Base-by-base conservation (phyloP, 2,329 filamentous ascomycete species). In the Fusarium oxysporum region DNA sequence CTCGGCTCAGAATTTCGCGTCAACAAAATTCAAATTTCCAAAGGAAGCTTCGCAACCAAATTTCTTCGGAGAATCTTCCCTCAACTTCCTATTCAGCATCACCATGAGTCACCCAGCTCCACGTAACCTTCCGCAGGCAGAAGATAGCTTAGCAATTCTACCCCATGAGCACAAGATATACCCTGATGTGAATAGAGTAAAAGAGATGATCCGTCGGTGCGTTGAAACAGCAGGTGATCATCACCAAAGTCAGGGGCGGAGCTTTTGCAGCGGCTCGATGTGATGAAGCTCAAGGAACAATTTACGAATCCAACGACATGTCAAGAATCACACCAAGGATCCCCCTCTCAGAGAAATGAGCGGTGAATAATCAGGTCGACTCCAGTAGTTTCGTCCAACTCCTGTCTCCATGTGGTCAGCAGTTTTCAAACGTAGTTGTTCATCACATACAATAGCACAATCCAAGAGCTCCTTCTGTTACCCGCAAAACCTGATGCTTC, bases 361-460 rank as follows among this genome's bases (percentile, higher is more conserved):
- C n/a, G 23, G 19, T 64, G 48, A 45, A 28, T 38, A 40, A 51
- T 21, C 17, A 13, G 32, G 2, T 10, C 16, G 3, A 8, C 17
- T 25, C 28, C 23, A 3, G 40, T n/a, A 4, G 11, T 38, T 30
- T 25, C 21, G 9, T 45, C 19, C 9, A 10, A 3, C 25, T 10
- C 19, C 21, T 48, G 25, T 17, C 19, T 10, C 9, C 10, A 21
- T 28, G 28, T n/a, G 9, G 4, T 10, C 44, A 45, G 8, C 40
- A 32, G 13, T 68, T 63, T 69, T 69, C 65, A 57, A 68, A 57
- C 17, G 13, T 8, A 43, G 30, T 45, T 56, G n/a, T 28, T 43
- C 41, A 23, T 54, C 8, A 44, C 37, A 50, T 35, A 12, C 8
- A n/a, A 14, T 10, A 21, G 21, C 21, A 17, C 11, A 43, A 37